A percentile compares a stretch with the other conserved stretches of the same genome.
These are phyloP conservation scores for Andrographis paniculata DNA, from an alignment of 305 asterid species.

Conservation along the genomic window DNA sequence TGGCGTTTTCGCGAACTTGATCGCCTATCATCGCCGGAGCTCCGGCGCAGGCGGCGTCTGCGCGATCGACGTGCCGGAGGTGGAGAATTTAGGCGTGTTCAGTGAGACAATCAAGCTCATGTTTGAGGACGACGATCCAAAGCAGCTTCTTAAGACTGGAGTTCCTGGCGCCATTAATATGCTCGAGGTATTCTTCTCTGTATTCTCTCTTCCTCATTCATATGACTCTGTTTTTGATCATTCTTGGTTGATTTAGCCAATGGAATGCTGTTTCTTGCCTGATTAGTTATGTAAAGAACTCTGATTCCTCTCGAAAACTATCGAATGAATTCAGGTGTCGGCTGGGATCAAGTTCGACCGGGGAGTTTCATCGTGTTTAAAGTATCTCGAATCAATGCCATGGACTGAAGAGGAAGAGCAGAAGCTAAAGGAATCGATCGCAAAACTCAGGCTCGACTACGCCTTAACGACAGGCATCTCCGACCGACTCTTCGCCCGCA, in stretches of 20 bases:
- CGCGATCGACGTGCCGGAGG: constrained; percentile 86
- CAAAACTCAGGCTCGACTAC: constrained; percentile 37
- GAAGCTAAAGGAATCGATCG: constrained; percentile 54
- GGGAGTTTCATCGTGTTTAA: constrained; percentile 59
- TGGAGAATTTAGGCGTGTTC: constrained; percentile 60
- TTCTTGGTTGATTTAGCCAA: no score
- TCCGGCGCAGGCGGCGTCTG: constrained; percentile 45
- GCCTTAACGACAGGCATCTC: constrained; percentile 39
- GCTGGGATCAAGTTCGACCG: constrained; percentile 61
- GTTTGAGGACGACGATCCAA: constrained; percentile 67
- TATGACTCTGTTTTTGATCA: background rate
- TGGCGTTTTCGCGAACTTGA: constrained; percentile 55
- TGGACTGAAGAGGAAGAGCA: constrained; percentile 97
- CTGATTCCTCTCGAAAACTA: no score
- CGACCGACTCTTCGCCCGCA: constrained; percentile 45
- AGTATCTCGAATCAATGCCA: constrained; percentile 83
- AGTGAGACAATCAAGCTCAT: constrained; percentile 77
- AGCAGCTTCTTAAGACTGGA: constrained; percentile 57
- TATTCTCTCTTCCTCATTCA: background rate
- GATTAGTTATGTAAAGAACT: no score
- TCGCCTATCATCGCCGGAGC: constrained; percentile 44
- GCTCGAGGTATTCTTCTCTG: constrained; percentile 54
- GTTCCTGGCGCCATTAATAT: constrained; percentile 62
- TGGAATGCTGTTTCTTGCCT: no score
- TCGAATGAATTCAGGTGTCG: constrained; percentile 76